Evolutionary conservation across 345 rosid genomes (phyloP).

Genomic region (Moricandia arvensis): DNA sequence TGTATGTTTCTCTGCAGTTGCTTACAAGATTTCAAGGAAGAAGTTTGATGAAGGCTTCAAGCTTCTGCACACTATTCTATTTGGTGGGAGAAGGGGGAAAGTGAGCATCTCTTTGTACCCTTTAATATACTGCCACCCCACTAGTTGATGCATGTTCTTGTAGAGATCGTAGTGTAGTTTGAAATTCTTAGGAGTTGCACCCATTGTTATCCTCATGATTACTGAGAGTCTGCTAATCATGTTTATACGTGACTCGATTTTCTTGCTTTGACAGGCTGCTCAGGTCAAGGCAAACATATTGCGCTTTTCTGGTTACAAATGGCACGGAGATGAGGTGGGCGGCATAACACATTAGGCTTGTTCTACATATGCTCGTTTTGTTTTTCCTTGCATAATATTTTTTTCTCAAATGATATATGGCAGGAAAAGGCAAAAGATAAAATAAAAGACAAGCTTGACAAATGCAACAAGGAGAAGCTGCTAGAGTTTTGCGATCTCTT

Average conservation of each 20-base stretch:
- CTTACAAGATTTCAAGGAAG: conserved; percentile 72
- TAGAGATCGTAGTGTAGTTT: neutral
- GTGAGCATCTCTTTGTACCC: conserved; percentile 41
- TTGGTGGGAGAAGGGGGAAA: conserved; percentile 71
- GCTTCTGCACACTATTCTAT: conserved; percentile 70
- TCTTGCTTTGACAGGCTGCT: conserved; percentile 64
- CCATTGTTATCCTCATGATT: neutral
- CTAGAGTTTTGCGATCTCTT: conserved; percentile 80
- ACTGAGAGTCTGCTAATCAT: neutral
- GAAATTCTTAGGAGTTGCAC: neutral
- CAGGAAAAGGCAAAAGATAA: conserved; percentile 80
- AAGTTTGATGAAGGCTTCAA: conserved; percentile 77
- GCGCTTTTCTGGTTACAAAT: conserved; percentile 87
- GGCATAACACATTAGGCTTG: neutral
- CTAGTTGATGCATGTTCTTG: conserved; percentile 15
- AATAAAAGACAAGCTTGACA: conserved; percentile 82
- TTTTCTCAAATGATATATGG: conserved; percentile 23
- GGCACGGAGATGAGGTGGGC: conserved; percentile 87
- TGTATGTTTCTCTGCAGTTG: conserved; percentile 49
- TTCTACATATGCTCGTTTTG: neutral
- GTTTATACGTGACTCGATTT: conserved; percentile 25
- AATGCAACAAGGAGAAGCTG: conserved; percentile 78
- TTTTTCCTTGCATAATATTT: neutral
- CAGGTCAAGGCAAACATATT: conserved; percentile 78
- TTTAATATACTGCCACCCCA: neutral